phyloP scores from a whole-genome alignment of 2,329 filamentous ascomycete species.

The Cryphonectria naterciae region DNA sequence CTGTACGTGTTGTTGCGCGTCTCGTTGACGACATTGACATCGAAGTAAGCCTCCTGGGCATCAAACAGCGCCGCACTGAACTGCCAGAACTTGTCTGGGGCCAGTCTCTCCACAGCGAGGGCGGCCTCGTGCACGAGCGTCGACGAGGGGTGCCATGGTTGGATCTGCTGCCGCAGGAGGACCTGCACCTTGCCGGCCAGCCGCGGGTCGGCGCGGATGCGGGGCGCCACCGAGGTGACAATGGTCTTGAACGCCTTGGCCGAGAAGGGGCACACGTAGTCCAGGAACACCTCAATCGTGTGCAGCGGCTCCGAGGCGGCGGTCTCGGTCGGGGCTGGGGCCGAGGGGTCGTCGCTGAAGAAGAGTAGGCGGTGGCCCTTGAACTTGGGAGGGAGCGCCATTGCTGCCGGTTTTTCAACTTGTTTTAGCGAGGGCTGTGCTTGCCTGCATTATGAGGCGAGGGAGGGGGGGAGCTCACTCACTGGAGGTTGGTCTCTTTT shows the following conservation, averaged over 20 bases:
- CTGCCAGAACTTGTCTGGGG: slow-evolving; percentile 75
- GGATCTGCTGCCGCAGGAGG: slow-evolving; percentile 88
- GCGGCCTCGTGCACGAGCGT: slow-evolving; percentile 80
- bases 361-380: slow-evolving; percentile 70
- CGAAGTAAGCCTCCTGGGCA: slow-evolving; percentile 79
- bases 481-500: slow-evolving; percentile 17
- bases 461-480: neutral
- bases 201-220: slow-evolving; percentile 64
- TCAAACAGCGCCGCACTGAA: slow-evolving; percentile 71
- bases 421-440: neutral
- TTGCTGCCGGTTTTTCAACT: slow-evolving; percentile 39
- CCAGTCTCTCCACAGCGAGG: slow-evolving; percentile 74
- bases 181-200: slow-evolving; percentile 65
- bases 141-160: slow-evolving; percentile 92
- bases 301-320: slow-evolving; percentile 50
- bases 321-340: slow-evolving; percentile 41
- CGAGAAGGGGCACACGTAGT: slow-evolving; percentile 86
- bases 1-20: slow-evolving; percentile 82
- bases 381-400: slow-evolving; percentile 80
- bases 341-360: slow-evolving; percentile 40
- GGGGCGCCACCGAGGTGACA: slow-evolving; percentile 66
- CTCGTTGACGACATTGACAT: slow-evolving; percentile 83
- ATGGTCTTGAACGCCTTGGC: slow-evolving; percentile 76
- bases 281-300: slow-evolving; percentile 72
- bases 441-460: neutral